These are phyloP conservation scores for Plasmodium gaboni DNA, from an alignment of 169 alveolate species.

Conservation along the genomic window DNA sequence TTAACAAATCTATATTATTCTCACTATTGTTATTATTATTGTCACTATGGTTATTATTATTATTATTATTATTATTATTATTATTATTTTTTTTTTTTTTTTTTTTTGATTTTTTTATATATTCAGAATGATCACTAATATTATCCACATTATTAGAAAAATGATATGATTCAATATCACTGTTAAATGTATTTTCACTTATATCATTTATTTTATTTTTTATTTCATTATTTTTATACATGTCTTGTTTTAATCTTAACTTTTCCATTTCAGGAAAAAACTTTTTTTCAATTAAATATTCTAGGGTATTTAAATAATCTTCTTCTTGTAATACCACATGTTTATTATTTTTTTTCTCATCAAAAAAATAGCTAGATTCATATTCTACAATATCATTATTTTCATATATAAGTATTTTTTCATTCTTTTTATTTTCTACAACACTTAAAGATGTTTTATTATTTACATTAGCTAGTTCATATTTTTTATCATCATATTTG, in stretches of 20 bases:
- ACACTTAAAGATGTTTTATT: neutral
- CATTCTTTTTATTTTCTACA: conserved; percentile 6
- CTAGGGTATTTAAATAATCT: conserved; percentile 83
- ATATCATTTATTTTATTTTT: neutral
- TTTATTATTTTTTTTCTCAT: conserved; percentile 1
- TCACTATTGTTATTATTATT: neutral
- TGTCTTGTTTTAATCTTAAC: conserved; percentile 33
- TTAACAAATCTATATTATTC: conserved; percentile 3
- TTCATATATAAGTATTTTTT: conserved; percentile 48
- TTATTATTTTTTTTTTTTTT: neutral
- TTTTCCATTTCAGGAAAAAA: conserved; percentile 81
- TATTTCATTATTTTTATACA: conserved; percentile 12
- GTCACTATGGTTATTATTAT: no score
- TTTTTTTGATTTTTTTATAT: neutral
- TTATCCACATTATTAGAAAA: conserved; percentile 7
- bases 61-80: neutral
- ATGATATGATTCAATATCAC: neutral
- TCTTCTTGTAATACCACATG: conserved; percentile 78
- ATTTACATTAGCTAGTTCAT: neutral
- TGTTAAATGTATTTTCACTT: neutral
- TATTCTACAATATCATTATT: conserved; percentile 66
- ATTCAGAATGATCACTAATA: conserved; percentile 7
- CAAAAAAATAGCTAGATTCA: conserved; percentile 22
- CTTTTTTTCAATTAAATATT: conserved; percentile 82
- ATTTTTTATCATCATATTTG: neutral